phyloP scores from a whole-genome alignment of 176 grass and related monocot genomes.

The Oryza glaberrima region DNA sequence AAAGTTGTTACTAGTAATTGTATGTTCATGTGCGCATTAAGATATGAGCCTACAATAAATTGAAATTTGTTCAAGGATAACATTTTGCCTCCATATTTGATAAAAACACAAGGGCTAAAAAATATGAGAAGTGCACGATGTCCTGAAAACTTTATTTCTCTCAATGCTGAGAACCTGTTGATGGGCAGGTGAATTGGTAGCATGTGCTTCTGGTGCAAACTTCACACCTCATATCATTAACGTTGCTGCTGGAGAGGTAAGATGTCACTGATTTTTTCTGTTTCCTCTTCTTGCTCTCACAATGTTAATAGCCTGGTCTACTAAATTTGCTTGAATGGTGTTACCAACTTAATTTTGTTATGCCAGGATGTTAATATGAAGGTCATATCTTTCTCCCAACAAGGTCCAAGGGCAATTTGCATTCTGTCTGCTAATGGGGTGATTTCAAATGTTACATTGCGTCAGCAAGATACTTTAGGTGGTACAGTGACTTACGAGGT shows the following conservation, averaged over 20 bases:
- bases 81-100: background rate
- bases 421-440: constrained; percentile 81
- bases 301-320: background rate
- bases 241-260: constrained; percentile 87
- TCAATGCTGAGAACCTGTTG: constrained; percentile 12
- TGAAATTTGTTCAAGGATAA: background rate
- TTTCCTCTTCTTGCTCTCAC: background rate
- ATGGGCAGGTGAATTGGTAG: constrained; percentile 65
- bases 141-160: background rate
- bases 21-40: background rate
- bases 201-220: constrained; percentile 82
- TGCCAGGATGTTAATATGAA: constrained; percentile 86
- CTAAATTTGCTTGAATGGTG: background rate
- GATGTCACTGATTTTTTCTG: background rate
- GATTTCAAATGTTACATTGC: constrained; percentile 81
- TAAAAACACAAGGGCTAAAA: background rate
- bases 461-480: constrained; percentile 73
- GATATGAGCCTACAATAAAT: background rate
- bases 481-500: constrained; percentile 86
- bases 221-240: constrained; percentile 91
- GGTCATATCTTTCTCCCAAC: constrained; percentile 87
- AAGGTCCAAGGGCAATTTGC: constrained; percentile 79
- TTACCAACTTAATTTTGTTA: constrained; percentile 4
- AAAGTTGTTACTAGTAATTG: background rate
- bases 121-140: background rate